Evolutionary conservation across 139 green algal species (phyloP).

Genomic region (Chlorella sp.): DNA sequence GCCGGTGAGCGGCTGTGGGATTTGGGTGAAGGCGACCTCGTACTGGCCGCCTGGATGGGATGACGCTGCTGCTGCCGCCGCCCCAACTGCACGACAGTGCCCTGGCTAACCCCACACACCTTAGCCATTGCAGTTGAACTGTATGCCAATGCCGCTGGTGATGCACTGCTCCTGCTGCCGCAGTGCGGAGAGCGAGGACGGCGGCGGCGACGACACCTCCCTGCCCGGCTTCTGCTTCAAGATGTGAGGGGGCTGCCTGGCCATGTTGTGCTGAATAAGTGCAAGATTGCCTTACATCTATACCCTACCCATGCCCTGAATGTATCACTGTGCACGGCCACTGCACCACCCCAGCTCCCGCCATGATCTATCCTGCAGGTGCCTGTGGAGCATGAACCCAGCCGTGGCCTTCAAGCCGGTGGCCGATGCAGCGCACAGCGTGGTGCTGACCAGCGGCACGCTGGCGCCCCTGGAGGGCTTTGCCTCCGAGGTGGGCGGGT

Average conservation of each 20-base stretch:
- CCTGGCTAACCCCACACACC: no score
- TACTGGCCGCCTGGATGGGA: background rate
- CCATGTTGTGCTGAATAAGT: background rate
- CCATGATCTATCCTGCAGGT: constrained; percentile 24
- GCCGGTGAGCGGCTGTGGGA: no score
- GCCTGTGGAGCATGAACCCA: constrained; percentile 91
- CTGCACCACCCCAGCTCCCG: no score
- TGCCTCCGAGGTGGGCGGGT: constrained; percentile 72
- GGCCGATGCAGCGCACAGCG: constrained; percentile 38
- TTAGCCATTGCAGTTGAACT: no score
- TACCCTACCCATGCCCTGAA: no score
- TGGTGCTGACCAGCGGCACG: constrained; percentile 88
- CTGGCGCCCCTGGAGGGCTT: constrained; percentile 90
- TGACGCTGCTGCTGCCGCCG: background rate
- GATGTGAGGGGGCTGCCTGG: background rate
- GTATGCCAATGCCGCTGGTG: no score
- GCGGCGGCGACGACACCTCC: background rate
- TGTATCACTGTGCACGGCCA: no score
- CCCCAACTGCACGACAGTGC: no score
- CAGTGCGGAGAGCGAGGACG: background rate
- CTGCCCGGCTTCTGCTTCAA: constrained; percentile 16
- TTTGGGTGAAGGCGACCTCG: background rate
- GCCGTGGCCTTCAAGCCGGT: constrained; percentile 63
- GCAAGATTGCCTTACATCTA: no score
- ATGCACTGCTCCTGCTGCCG: background rate